Evolutionary conservation across 129 eudicot genomes (phyloP).

Genomic region (carrot (Daucus carota)): DNA sequence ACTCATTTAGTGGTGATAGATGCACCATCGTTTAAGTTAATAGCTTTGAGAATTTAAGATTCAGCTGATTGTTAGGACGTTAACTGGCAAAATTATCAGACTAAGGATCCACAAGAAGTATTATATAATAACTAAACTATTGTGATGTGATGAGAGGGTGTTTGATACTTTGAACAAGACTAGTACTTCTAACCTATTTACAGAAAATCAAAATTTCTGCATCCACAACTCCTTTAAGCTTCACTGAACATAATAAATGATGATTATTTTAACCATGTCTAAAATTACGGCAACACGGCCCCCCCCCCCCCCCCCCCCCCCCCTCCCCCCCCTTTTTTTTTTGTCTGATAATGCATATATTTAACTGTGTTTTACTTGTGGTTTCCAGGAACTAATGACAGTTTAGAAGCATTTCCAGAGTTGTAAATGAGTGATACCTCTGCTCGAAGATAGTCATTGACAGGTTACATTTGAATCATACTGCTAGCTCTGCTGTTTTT

Average conservation of each 20-base stretch:
- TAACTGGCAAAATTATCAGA: neutral
- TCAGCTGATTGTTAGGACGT: neutral
- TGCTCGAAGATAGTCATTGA: conserved; percentile 11
- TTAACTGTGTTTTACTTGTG: neutral
- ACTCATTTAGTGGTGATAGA: neutral
- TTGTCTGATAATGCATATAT: too few relatives aligned
- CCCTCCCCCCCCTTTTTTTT: too few relatives aligned
- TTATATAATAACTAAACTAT: neutral
- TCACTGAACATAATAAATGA: neutral
- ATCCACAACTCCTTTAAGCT: neutral
- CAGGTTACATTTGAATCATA: neutral
- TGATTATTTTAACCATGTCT: too few relatives aligned
- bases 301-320: too few relatives aligned
- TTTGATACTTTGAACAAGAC: neutral
- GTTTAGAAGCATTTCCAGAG: conserved; percentile 31
- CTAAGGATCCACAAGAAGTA: neutral
- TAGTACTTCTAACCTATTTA: neutral
- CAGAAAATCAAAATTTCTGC: too few relatives aligned
- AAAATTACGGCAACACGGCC: too few relatives aligned
- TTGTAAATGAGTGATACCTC: conserved; percentile 14
- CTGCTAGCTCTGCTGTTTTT: neutral
- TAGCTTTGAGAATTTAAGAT: neutral
- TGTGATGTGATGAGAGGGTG: neutral
- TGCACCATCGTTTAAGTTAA: neutral
- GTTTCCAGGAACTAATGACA: conserved; percentile 68